phyloP scores from a whole-genome alignment of 768 basidiomycete species.

The Candolleomyces aberdarensis region DNA sequence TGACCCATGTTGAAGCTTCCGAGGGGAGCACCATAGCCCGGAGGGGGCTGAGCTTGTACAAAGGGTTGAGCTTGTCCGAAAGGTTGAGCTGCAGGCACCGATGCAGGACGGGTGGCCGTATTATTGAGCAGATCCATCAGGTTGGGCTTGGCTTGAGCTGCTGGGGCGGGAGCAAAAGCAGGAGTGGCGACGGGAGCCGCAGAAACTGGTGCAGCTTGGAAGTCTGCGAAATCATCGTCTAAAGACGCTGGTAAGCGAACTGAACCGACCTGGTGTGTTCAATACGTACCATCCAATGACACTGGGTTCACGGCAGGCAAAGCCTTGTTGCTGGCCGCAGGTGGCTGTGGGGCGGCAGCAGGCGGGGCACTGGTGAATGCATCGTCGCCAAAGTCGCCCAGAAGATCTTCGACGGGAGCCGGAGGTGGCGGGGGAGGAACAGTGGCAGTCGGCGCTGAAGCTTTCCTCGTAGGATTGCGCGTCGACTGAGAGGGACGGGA shows the following conservation, averaged over 20 bases:
- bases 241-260: conserved; percentile 5
- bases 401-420: conserved; percentile 61
- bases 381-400: conserved; percentile 79
- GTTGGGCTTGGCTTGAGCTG: conserved; percentile 32
- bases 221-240: conserved; percentile 88
- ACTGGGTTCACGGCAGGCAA: conserved; percentile 44
- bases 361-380: conserved; percentile 33
- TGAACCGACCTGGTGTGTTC: not conserved
- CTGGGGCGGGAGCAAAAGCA: conserved; percentile 31
- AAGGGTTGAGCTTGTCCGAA: conserved; percentile 20
- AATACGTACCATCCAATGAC: conserved; percentile 39
- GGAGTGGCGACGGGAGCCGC: conserved; percentile 19
- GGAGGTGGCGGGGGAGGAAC: conserved; percentile 37
- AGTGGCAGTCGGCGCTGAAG: conserved; percentile 31
- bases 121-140: conserved; percentile 48
- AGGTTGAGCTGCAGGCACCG: conserved; percentile 24
- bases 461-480: conserved; percentile 32
- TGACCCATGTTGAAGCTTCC: conserved; percentile 16
- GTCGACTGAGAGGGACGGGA: conserved; percentile 24
- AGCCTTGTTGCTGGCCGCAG: conserved; percentile 49
- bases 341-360: conserved; percentile 18
- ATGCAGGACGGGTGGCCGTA: conserved; percentile 25
- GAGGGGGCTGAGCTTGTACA: conserved; percentile 29
- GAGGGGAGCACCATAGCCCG: conserved; percentile 20
- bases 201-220: conserved; percentile 65